Evolutionary conservation across 2,329 filamentous ascomycete species (phyloP).

Genomic region (Trichoderma guizhouense): DNA sequence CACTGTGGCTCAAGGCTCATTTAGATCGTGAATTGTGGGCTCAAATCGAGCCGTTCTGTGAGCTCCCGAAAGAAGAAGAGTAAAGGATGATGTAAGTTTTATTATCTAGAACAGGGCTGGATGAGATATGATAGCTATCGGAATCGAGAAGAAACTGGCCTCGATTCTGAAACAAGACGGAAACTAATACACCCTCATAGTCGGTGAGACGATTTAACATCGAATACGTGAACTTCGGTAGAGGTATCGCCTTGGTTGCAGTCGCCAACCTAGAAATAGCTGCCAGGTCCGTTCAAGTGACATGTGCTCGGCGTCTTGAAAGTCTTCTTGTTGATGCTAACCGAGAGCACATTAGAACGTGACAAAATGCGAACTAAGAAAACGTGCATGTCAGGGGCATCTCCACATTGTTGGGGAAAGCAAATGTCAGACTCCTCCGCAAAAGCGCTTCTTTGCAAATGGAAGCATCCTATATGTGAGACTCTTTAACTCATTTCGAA

Average conservation of each 20-base stretch:
- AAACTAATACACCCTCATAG: background rate
- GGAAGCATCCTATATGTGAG: background rate
- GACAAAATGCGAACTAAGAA: background rate
- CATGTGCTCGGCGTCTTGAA: no score
- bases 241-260: background rate
- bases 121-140: background rate
- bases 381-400: background rate
- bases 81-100: background rate
- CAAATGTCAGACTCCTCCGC: background rate
- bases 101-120: background rate
- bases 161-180: background rate
- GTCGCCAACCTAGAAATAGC: no score
- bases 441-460: background rate
- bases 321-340: no score
- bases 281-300: no score
- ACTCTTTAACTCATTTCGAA: background rate
- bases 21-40: background rate
- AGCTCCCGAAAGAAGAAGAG: background rate
- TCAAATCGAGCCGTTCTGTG: background rate
- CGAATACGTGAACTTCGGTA: background rate
- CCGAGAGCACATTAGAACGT: background rate
- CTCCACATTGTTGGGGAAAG: background rate
- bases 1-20: background rate
- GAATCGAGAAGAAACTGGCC: background rate
- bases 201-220: background rate